phyloP scores from a whole-genome alignment of 371 early-diverging fungal species.

The Zychaea mexicana region DNA sequence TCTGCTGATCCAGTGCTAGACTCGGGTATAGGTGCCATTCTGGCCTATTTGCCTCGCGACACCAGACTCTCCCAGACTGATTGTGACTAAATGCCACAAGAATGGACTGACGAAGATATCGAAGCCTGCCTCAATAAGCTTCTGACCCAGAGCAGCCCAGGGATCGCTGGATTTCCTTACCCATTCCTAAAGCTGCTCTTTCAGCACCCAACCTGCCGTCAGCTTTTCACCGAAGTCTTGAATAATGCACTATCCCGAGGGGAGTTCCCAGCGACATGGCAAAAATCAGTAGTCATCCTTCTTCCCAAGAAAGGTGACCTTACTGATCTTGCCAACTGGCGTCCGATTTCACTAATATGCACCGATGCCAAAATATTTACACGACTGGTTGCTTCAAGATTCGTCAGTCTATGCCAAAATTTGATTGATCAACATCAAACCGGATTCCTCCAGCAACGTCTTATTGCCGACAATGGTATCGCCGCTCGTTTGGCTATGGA shows the following conservation, averaged over 20 bases:
- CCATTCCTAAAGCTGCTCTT: background rate
- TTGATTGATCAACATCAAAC: conserved; percentile 20
- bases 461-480: conserved; percentile 19
- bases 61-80: too few species aligned
- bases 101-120: background rate
- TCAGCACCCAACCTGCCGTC: background rate
- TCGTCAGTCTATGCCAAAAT: background rate
- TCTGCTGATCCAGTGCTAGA: too few species aligned
- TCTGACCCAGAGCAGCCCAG: conserved; percentile 4
- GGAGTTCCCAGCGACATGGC: background rate
- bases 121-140: background rate
- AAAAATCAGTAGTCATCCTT: background rate
- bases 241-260: background rate
- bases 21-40: too few species aligned
- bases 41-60: too few species aligned
- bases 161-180: conserved; percentile 14
- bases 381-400: conserved; percentile 8
- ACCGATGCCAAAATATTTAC: conserved; percentile 21
- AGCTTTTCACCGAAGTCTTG: background rate
- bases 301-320: conserved; percentile 26
- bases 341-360: conserved; percentile 22
- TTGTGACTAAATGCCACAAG: background rate
- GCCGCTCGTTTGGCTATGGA: background rate
- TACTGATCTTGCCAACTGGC: conserved; percentile 23
- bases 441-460: conserved; percentile 14